These are phyloP conservation scores for Eucalyptus victrix DNA, from an alignment of 345 rosid species.

Conservation along the genomic window DNA sequence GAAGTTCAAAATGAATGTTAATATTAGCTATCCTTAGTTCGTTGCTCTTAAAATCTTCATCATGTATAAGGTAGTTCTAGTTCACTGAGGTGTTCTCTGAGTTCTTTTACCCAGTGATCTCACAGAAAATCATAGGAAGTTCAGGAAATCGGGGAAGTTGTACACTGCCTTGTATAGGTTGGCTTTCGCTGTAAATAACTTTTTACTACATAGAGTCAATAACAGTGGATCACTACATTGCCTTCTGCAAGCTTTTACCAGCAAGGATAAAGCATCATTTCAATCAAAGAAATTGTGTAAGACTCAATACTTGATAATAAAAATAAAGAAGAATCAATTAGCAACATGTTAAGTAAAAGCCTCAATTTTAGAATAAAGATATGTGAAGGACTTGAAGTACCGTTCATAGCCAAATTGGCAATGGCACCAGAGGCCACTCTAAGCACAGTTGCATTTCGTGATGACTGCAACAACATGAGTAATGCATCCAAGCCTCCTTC, in stretches of 20 bases:
- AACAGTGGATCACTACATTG: not conserved
- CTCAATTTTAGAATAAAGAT: not conserved
- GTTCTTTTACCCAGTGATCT: not conserved
- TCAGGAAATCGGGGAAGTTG: not conserved
- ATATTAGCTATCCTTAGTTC: not conserved
- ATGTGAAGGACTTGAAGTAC: slow-evolving; percentile 15
- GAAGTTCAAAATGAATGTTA: not conserved
- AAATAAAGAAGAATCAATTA: not conserved
- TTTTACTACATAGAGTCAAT: not conserved
- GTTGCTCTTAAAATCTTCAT: not conserved
- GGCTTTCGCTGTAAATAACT: not conserved
- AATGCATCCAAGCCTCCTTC: slow-evolving; percentile 92
- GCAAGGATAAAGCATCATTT: not conserved
- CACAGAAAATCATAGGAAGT: not conserved
- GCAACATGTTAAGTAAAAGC: not conserved
- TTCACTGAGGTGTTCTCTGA: not conserved
- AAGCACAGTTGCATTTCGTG: slow-evolving; percentile 66
- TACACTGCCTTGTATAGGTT: not conserved
- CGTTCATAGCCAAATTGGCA: slow-evolving; percentile 96
- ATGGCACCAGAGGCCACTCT: slow-evolving; percentile 97
- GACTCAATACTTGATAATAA: not conserved
- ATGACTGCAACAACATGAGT: slow-evolving; percentile 52
- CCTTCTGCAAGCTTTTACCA: not conserved
- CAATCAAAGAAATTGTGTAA: not conserved
- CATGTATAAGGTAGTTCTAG: not conserved